These are phyloP conservation scores for Pleurotus djamor DNA, from an alignment of 768 basidiomycete genomes.

Conservation along the genomic window DNA sequence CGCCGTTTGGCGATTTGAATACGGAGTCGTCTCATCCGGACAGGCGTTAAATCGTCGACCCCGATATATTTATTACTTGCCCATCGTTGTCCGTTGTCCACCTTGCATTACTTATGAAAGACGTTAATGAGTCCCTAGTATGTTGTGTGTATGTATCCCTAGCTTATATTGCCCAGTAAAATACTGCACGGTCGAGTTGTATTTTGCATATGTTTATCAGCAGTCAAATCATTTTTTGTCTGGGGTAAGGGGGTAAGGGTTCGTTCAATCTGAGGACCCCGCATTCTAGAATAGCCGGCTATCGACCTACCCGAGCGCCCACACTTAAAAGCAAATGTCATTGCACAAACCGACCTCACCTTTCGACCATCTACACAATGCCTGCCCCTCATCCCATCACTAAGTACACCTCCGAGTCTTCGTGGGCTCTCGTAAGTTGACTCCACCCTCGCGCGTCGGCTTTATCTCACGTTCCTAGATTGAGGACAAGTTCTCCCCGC, in stretches of 20 bases:
- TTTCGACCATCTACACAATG: constrained; percentile 34
- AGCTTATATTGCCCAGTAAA: no score
- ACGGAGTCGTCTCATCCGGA: constrained; percentile 30
- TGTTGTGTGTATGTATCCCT: background rate
- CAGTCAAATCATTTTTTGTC: background rate
- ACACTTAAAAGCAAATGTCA: background rate
- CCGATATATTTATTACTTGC: background rate
- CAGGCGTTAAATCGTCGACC: constrained; percentile 19
- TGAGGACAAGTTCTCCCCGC: constrained; percentile 91
- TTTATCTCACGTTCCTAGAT: constrained; percentile 39
- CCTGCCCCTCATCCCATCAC: constrained; percentile 63
- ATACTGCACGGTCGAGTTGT: no score
- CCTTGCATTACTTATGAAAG: background rate
- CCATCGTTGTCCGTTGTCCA: no score
- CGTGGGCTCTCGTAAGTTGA: constrained; percentile 78
- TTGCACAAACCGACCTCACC: background rate
- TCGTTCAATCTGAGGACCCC: background rate
- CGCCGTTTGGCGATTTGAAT: constrained; percentile 37
- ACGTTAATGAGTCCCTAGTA: constrained; percentile 7
- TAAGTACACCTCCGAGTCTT: constrained; percentile 77
- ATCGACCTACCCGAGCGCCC: background rate
- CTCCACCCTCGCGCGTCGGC: no score
- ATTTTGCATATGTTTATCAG: background rate
- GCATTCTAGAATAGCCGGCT: constrained; percentile 4
- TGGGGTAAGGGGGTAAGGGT: background rate